Evolutionary conservation across 129 eudicot genomes (phyloP), one percentile per base, ranked within the genome.

Genomic region (Helichrysum umbraculigerum): DNA sequence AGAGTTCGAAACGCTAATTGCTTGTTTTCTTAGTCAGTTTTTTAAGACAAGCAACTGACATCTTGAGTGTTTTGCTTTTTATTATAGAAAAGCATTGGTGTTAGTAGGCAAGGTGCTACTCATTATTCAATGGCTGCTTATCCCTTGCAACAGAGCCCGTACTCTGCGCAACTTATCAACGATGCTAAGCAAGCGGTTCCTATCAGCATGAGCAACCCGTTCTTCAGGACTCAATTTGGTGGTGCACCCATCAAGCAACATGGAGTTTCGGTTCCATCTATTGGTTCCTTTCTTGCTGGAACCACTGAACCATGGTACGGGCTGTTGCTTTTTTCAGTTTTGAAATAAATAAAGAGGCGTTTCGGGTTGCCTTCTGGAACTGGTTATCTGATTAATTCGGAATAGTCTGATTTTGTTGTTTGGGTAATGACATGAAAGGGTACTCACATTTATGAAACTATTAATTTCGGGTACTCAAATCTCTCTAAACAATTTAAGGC

Each of bases 281-380:
- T 56, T 10, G 84, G 87, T 54, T 74, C 89, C 50, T 60, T 87
- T 68, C 79, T 80, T 75, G 87, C 85, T 76, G 90, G 91, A 69
- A 72, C 88, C 79, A 91, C 89, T 15, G 92, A 88, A 51, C 87
- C 87, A 76, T 78, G 90, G 97, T 88, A 79, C 20, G 61, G 15
- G 19, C 58, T 68, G 74, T 35, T 76, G n/a, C 57, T 56, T 39
- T 67, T 11, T 56, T 66, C 12, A 8, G 7, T 21, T 52, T 66
- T 37, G 39, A 17, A 57, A 68, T 34, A 21, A 51, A 11, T n/a
- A 14, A 9, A 30, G 12, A 1, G 21, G 62, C 34, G 71, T 44
- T 62, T 52, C 25, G 54, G 52, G 17, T 42, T 29, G 16, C 4
- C 17, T 28, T 61, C 20, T 71, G 65, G n/a, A 71, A 56, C 51